Conservation (phyloP, 495 filamentous ascomycete species). For the Podospora tetraspora region DNA sequence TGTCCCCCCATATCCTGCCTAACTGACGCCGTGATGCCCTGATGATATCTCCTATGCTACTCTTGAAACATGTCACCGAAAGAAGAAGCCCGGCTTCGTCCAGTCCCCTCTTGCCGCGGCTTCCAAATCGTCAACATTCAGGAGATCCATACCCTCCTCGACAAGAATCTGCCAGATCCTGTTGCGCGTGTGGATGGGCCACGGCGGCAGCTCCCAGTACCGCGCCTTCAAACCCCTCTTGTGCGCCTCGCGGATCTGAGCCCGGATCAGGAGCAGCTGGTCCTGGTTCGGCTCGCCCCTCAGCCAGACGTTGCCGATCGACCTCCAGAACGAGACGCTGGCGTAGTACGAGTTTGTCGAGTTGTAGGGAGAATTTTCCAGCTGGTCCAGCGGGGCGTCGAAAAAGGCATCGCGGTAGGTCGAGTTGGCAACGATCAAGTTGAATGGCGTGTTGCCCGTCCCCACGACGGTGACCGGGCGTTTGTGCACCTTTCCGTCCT, state of each 20-base stretch:
- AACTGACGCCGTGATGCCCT: neutral
- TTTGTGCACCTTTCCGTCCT: constrained; percentile 45
- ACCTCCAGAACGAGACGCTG: constrained; percentile 41
- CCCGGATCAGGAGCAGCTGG: constrained; percentile 57
- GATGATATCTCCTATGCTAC: neutral
- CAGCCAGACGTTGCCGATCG: constrained; percentile 45
- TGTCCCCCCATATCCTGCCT: neutral
- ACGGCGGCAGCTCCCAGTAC: constrained; percentile 75
- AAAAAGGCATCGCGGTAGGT: constrained; percentile 61
- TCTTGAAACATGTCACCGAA: neutral
- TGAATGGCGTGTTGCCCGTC: constrained; percentile 72
- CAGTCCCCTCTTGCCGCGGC: constrained; percentile 31
- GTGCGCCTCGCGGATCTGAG: constrained; percentile 65
- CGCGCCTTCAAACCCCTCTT: constrained; percentile 62
- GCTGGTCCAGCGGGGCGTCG: constrained; percentile 53
- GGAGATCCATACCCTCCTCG: constrained; percentile 62
- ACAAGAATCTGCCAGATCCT: constrained; percentile 69
- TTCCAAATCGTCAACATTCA: constrained; percentile 74
- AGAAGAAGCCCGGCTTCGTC: constrained; percentile 23
- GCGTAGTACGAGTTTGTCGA: constrained; percentile 51
- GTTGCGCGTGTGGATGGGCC: constrained; percentile 70
- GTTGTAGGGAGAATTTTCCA: constrained; percentile 38
- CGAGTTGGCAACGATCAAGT: constrained; percentile 44
- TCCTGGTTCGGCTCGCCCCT: constrained; percentile 34
- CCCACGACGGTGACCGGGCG: constrained; percentile 72